Evolutionary conservation across 2,329 filamentous ascomycete genomes (phyloP), one percentile per base, ranked within the genome.

Genomic region (Ceratocystis ficicola): DNA sequence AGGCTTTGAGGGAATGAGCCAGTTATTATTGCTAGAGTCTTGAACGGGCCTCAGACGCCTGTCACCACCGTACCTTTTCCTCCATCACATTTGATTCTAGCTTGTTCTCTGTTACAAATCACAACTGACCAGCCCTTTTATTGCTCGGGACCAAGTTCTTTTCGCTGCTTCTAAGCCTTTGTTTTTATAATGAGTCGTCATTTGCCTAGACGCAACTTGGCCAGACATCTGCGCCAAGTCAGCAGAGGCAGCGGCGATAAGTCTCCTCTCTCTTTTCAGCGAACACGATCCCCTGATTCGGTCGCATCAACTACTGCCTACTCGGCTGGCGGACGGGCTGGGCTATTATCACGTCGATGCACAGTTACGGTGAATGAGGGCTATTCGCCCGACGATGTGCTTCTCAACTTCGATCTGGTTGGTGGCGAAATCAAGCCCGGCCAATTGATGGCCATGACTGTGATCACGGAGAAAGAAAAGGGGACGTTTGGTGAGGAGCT

Each of bases 381-480:
- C 52, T 87, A 91, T 71, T 86, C 87, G 7, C 83, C 82, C 66
- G 89, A 95, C 71, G 89, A 93, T 70, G 86, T 94, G 57, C 79
- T 94, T 25, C 81, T 95, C 71, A 94, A 93, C 73, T 80, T 87
- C 67, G 85, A 89, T 66, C 80, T 86, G 17, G 83, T 93, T 67
- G 82, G 84, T 64, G 78, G 80, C 57, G 80, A 83, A 59, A 79
- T 90, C 69, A 81, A 81, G 66, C 78, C 84, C 0, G 89, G 88
- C 30, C 82, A 83, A 68, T 77, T 95, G 65, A 85, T 94, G 75
- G 87, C 90, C 70, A 86, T 95, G 61, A 79, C 86, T 25, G 80
- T 85, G 5, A 72, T 86, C 62, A 83, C 80, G 69, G 73, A 80
- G 7, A 83, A 84, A 41, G 66, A 74, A 2, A 73, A 76, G 44